Percentiles rank a stretch among this genome's conserved stretches.
These are phyloP conservation scores for Sclerotinia sclerotiorum DNA, from an alignment of 2,329 filamentous ascomycete genomes.

Conservation along the genomic window DNA sequence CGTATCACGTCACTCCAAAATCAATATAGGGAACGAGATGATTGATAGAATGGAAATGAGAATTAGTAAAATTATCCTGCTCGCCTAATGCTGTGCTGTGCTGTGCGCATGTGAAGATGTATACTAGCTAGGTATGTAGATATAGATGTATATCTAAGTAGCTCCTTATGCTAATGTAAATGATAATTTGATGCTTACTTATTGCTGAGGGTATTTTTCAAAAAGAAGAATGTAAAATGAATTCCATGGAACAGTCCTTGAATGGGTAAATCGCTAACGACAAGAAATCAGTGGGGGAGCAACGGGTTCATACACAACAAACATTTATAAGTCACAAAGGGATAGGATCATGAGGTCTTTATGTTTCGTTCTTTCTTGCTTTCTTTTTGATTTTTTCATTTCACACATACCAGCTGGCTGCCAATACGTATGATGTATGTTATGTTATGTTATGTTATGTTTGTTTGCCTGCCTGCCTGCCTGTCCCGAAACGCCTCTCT, in stretches of 20 bases:
- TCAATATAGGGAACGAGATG: background rate
- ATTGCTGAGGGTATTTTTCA: background rate
- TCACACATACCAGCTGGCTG: background rate
- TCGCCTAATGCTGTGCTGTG: background rate
- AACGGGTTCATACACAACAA: background rate
- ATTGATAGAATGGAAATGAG: background rate
- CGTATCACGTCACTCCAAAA: background rate
- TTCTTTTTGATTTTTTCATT: background rate
- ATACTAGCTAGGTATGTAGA: background rate
- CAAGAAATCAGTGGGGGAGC: background rate
- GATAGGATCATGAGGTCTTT: background rate
- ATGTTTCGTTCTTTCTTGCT: background rate
- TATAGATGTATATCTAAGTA: background rate
- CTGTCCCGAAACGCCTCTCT: slow-evolving; percentile 18
- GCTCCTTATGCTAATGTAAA: background rate
- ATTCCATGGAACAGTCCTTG: background rate
- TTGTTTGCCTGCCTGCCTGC: slow-evolving; percentile 1
- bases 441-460: background rate
- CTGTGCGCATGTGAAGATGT: background rate
- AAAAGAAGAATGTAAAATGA: background rate
- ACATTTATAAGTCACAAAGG: background rate
- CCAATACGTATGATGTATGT: background rate
- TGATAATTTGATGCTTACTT: background rate
- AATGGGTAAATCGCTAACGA: background rate
- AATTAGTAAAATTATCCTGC: background rate